Percentiles rank a stretch among this genome's conserved stretches.
Conservation (phyloP, 495 filamentous ascomycete species). For the Penicillium turbatum region DNA sequence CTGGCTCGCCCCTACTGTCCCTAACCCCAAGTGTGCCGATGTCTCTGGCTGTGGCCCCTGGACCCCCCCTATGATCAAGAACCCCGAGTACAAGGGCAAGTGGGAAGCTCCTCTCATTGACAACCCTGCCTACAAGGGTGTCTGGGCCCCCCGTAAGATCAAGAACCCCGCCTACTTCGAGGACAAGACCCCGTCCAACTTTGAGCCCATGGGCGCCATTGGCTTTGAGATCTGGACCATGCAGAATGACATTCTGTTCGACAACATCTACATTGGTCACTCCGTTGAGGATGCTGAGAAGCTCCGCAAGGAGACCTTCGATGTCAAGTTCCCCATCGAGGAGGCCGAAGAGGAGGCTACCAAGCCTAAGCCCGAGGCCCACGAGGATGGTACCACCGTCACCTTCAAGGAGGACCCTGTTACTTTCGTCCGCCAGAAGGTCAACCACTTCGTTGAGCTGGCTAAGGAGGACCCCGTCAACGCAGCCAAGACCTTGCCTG, state of each 20-base stretch:
- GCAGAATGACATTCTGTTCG: conserved; percentile 97
- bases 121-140: conserved; percentile 98
- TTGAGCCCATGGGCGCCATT: conserved; percentile 98
- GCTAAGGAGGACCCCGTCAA: conserved; percentile 83
- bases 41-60: conserved; percentile 92
- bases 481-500: conserved; percentile 87
- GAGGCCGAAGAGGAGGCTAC: conserved; percentile 74
- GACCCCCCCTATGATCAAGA: conserved; percentile 88
- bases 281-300: conserved; percentile 89
- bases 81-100: conserved; percentile 98
- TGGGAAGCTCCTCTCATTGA: conserved; percentile 93
- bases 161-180: conserved; percentile 95
- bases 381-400: conserved; percentile 65
- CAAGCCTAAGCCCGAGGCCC: conserved; percentile 72
- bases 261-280: conserved; percentile 99
- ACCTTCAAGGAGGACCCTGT: conserved; percentile 93
- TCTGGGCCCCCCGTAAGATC: conserved; percentile 93
- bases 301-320: conserved; percentile 87
- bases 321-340: conserved; percentile 85
- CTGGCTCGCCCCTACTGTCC: conserved; percentile 88
- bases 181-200: conserved; percentile 93
- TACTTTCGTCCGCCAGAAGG: conserved; percentile 82
- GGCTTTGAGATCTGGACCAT: conserved; percentile 99
- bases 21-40: conserved; percentile 94
- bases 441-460: conserved; percentile 81